A percentile compares a stretch with the other conserved stretches of the same genome.
Conservation (phyloP, 108 stramenopile species). For the Skeletonema grethae region DNA sequence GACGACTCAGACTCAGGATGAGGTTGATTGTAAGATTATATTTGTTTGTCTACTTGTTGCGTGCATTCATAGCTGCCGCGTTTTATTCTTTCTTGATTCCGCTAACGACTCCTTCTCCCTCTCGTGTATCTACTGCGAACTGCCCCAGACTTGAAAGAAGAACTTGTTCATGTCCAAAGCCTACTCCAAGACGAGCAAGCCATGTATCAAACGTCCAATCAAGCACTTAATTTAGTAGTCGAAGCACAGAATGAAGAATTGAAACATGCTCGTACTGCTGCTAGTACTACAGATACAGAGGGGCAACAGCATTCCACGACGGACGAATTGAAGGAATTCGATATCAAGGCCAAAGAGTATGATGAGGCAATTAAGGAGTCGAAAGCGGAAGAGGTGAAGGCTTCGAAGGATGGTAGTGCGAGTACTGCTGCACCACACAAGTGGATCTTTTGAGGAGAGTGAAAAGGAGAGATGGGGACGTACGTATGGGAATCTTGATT, state of each 20-base stretch:
- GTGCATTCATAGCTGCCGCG: not conserved
- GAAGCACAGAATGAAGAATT: constrained; percentile 22
- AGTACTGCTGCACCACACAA: too few relatives aligned
- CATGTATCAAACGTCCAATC: constrained; percentile 39
- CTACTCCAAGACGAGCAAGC: constrained; percentile 34
- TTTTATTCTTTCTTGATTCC: not conserved
- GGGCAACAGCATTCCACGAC: constrained; percentile 1
- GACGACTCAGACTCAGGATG: not conserved
- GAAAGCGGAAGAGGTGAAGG: not conserved
- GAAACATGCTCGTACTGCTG: constrained; percentile 5
- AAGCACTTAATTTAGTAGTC: constrained; percentile 28
- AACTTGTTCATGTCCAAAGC: constrained; percentile 16
- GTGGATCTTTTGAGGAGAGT: too few relatives aligned
- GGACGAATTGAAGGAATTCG: constrained; percentile 29
- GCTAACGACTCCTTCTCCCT: not conserved
- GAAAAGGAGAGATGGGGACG: too few relatives aligned
- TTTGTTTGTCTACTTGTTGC: not conserved
- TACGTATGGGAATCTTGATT: too few relatives aligned
- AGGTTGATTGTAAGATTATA: constrained; percentile 24
- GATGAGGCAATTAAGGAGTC: constrained; percentile 13
- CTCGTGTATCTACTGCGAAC: not conserved
- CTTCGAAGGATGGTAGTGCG: not conserved
- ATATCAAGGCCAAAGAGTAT: constrained; percentile 28
- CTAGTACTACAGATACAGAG: not conserved
- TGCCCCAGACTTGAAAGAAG: constrained; percentile 17